Evolutionary conservation across 176 grass and related monocot genomes (phyloP), one percentile per base, ranked within the genome.

Genomic region (Tuctoria greenei): DNA sequence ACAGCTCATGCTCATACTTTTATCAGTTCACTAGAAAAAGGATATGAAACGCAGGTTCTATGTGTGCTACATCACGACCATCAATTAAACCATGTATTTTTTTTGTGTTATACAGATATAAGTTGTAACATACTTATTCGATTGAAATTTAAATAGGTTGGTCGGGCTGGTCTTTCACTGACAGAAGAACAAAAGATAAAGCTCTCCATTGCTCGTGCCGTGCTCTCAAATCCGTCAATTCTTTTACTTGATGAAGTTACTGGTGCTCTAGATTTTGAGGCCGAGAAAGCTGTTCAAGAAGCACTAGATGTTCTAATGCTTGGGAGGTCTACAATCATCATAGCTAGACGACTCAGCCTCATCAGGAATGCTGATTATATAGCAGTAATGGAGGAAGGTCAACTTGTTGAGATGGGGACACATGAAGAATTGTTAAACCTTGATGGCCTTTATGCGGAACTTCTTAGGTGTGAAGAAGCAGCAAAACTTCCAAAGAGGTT

Each of bases 341-440:
- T 99, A 84, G 95, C 95, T 25, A 90, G 95, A 75, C 88, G 91
- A 54, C 86, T 99, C 69, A 86, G 89, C 69, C 89, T 99, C 80
- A 99, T 99, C 71, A 94, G 91, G 69, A 90, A 99, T 90, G 95
- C 95, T 88, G 95, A 99, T 84, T 99, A 92, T 76, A 98, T 98
- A 82, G 95, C 91, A 55, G 95, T 95, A 44, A 95, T 98, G 95
- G 95, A 95, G 87, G 91, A 95, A 82, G 91, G 95, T 61, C 95
- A 95, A 75, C 95, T 99, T 85, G 89, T 95, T 61, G 95, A 99
- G 85, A 99, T 99, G 95, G 95, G 95, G 54, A 95, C 91, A 45
- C 95, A 99, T 65, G 95, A 99, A 80, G 91, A 99, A 79, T 85
- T 99, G 85, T 79, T 99, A 67, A 92, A 92, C 66, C 90, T 94